Evolutionary conservation across 345 rosid species (phyloP).

Genomic region (Linum lewisii): DNA sequence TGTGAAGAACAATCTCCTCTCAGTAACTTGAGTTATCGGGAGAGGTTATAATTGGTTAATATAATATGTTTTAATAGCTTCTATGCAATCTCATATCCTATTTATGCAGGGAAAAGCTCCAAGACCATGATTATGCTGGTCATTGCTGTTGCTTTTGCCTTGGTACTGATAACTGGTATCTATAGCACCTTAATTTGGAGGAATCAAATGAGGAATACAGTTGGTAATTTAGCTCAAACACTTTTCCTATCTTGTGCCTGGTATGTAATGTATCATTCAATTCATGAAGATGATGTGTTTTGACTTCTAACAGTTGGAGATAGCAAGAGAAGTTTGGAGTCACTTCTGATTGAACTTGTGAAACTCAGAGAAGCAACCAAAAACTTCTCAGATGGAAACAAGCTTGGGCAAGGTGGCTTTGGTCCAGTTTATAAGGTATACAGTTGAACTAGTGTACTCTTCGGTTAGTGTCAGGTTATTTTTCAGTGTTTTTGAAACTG

Average conservation of each 20-base stretch:
- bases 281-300: neutral
- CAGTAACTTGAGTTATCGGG: no score
- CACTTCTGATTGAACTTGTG: neutral
- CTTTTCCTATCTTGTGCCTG: neutral
- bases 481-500: no score
- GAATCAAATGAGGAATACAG: neutral
- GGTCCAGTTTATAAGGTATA: slow-evolving; percentile 4
- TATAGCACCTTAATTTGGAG: neutral
- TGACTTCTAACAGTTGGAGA: neutral
- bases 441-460: neutral
- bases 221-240: neutral
- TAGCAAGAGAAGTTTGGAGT: neutral
- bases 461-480: no score
- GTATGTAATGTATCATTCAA: neutral
- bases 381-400: neutral
- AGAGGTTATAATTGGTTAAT: no score
- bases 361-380: neutral
- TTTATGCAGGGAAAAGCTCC: neutral
- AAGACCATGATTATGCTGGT: neutral
- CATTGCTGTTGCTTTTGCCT: neutral
- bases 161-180: neutral
- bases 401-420: slow-evolving; percentile 4
- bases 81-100: neutral
- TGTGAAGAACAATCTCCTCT: no score
- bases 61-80: no score